These are phyloP conservation scores for Sarocladium kiliense DNA, from an alignment of 2,329 filamentous ascomycete species.

Conservation along the genomic window DNA sequence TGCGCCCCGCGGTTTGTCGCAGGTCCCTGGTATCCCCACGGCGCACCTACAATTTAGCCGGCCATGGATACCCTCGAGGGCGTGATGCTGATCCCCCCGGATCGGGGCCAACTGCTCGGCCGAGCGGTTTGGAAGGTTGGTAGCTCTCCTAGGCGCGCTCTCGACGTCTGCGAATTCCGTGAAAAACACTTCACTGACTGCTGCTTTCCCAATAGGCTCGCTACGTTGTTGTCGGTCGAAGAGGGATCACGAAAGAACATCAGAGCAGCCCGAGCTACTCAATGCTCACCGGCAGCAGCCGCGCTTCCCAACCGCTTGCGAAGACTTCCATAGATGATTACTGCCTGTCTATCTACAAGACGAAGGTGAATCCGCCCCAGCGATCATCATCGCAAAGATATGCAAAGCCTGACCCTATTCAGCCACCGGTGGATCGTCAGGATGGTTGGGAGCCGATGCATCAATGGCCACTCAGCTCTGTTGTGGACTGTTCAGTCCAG, in stretches of 20 bases:
- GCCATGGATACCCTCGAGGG: conserved; percentile 39
- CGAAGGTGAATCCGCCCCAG: conserved; percentile 35
- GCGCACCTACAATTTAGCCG: conserved; percentile 7
- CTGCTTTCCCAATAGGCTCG: conserved; percentile 38
- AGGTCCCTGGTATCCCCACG: neutral
- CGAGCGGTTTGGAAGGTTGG: conserved; percentile 48
- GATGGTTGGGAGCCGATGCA: conserved; percentile 52
- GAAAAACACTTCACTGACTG: conserved; percentile 13
- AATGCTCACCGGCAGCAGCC: conserved; percentile 33
- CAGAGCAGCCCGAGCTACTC: conserved; percentile 31
- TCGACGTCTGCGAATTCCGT: neutral
- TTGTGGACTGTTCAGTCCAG: conserved; percentile 55
- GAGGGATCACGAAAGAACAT: conserved; percentile 27
- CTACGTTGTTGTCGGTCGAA: conserved; percentile 51
- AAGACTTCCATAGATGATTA: conserved; percentile 34
- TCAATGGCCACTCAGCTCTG: conserved; percentile 46
- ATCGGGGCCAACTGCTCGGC: conserved; percentile 45
- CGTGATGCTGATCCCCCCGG: conserved; percentile 44
- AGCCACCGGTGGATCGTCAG: conserved; percentile 28
- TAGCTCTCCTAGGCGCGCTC: neutral
- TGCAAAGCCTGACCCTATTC: conserved; percentile 11
- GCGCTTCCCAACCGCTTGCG: conserved; percentile 29
- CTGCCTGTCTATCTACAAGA: conserved; percentile 51
- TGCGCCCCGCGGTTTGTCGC: neutral
- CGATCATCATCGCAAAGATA: conserved; percentile 8